Evolutionary conservation across 805 yeast genomes (phyloP).

Genomic region (Starmerella gropengiesseri): DNA sequence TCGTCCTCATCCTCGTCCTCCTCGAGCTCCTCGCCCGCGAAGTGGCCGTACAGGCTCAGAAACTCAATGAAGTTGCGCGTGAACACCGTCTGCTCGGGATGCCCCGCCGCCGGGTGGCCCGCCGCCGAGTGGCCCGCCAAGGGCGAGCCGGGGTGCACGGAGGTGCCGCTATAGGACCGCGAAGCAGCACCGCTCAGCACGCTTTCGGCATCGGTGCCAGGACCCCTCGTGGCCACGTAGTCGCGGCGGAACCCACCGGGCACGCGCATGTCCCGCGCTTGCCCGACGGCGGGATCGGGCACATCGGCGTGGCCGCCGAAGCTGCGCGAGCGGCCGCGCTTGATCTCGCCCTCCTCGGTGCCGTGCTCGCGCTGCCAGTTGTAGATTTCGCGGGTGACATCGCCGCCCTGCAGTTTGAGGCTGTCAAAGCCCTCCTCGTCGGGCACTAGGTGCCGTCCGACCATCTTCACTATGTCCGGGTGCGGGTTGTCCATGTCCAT

Average conservation of each 20-base stretch:
- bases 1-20: constrained; percentile 48
- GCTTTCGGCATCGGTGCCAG: constrained; percentile 14
- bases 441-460: constrained; percentile 45
- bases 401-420: constrained; percentile 77
- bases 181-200: not conserved
- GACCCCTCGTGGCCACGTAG: constrained; percentile 40
- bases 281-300: constrained; percentile 28
- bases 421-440: constrained; percentile 42
- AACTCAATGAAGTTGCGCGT: constrained; percentile 85
- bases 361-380: constrained; percentile 65
- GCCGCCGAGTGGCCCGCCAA: too few species aligned
- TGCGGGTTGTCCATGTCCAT: constrained; percentile 43
- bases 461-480: constrained; percentile 45
- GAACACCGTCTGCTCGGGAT: constrained; percentile 40
- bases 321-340: constrained; percentile 39
- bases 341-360: constrained; percentile 25
- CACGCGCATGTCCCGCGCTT: constrained; percentile 48
- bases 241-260: constrained; percentile 76
- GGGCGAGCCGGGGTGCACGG: too few species aligned
- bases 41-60: constrained; percentile 81
- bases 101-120: not conserved
- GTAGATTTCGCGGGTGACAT: constrained; percentile 73
- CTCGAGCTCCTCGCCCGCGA: constrained; percentile 89
- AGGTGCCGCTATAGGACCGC: not conserved
- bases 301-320: constrained; percentile 32